Evolutionary conservation across 306 rosid genomes (phyloP).

Genomic region (Vigna angularis): DNA sequence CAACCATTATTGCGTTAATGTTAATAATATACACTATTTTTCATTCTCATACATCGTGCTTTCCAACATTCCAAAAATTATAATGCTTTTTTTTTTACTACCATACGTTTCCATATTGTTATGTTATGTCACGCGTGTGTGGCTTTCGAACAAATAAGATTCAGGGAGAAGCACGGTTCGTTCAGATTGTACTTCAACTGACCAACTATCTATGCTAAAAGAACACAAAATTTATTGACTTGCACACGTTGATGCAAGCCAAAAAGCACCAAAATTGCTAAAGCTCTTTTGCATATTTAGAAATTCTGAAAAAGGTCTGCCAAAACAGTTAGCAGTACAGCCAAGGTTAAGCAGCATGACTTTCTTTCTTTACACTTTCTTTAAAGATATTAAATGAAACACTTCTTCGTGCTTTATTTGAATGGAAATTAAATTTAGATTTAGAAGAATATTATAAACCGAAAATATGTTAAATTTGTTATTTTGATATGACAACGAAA

Average conservation of each 20-base stretch:
- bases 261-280: conserved; percentile 44
- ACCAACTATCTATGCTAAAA: conserved; percentile 19
- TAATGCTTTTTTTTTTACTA: background rate
- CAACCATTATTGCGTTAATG: background rate
- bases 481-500: too few species aligned
- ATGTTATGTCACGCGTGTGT: conserved; percentile 11
- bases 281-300: conserved; percentile 47
- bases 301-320: conserved; percentile 37
- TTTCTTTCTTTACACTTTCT: background rate
- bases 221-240: conserved; percentile 36
- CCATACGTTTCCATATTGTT: background rate
- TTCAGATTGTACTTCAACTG: conserved; percentile 38
- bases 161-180: conserved; percentile 24
- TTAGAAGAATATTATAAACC: too few species aligned
- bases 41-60: background rate
- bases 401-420: too few species aligned
- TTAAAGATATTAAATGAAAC: background rate
- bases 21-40: background rate
- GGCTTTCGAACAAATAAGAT: conserved; percentile 31
- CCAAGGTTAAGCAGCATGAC: background rate
- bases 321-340: conserved; percentile 32
- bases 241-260: conserved; percentile 51
- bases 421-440: too few species aligned
- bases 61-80: background rate
- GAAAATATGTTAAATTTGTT: too few species aligned